Evolutionary conservation across 2,329 filamentous ascomycete genomes (phyloP).

Genomic region (Neoascochyta sp.): DNA sequence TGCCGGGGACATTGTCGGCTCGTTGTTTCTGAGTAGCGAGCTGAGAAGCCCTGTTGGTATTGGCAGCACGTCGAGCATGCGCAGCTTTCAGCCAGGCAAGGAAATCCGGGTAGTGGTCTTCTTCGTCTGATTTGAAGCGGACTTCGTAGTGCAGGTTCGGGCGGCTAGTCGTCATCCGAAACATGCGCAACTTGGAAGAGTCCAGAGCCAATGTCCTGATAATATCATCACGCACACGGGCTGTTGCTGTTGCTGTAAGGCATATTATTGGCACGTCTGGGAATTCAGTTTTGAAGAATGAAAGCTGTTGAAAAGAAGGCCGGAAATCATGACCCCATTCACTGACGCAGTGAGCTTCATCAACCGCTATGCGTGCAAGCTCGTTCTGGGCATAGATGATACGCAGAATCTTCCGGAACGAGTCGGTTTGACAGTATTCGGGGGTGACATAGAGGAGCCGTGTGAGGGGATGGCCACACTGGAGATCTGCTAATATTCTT

Average conservation of each 20-base stretch:
- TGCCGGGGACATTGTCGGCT: conserved; percentile 65
- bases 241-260: conserved; percentile 85
- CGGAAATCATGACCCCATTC: conserved; percentile 99
- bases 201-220: conserved; percentile 70
- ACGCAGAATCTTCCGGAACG: conserved; percentile 71
- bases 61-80: conserved; percentile 62
- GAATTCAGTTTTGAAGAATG: conserved; percentile 78
- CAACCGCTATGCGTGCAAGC: conserved; percentile 82
- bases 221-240: conserved; percentile 76
- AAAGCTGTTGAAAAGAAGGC: conserved; percentile 81
- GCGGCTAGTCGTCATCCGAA: conserved; percentile 78
- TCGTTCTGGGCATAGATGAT: conserved; percentile 76
- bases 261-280: conserved; percentile 88
- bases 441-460: conserved; percentile 90
- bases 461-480: conserved; percentile 79
- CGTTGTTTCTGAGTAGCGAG: conserved; percentile 52
- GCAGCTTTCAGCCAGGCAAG: conserved; percentile 71
- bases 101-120: conserved; percentile 72
- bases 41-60: conserved; percentile 55
- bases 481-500: conserved; percentile 73
- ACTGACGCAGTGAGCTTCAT: conserved; percentile 95
- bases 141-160: conserved; percentile 90
- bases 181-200: conserved; percentile 61
- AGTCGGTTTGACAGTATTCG: conserved; percentile 74
- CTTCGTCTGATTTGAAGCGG: conserved; percentile 72